Evolutionary conservation across 371 early-diverging fungal genomes (phyloP), one percentile per base, ranked within the genome.

Genomic region (Zopfochytrium polystomum): DNA sequence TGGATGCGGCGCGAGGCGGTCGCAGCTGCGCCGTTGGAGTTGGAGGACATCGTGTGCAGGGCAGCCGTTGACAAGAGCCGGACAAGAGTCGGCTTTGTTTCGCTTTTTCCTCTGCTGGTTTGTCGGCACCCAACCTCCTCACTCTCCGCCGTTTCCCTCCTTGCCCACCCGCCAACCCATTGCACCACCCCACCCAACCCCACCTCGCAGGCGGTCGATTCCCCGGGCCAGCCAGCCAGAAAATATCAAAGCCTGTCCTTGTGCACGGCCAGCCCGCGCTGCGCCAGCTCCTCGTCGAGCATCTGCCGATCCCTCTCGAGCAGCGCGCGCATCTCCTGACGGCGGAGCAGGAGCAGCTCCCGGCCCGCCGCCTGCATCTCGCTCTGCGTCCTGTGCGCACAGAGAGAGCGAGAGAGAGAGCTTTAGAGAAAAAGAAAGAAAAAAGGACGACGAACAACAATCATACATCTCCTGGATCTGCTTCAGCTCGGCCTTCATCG

Each of bases 401-500:
- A 9, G 13, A 48, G 25, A 13, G 9, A 52, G 30, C 6, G 7
- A 30, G 32, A 6, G 7, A 6, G 33, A 5, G 30, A 52, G 27
- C 7, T 15, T 32, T 7, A 18, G 52, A 32, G 30, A 7, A 48
- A 48, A 48, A 48, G 11, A 48, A 48, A 48, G 11, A 48, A 48
- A 48, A 9, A 48, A 48, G 25, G 11, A 48, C 9, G 11, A 13
- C 11, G 11, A 48, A 22, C 25, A 48, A 48, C 15, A 52, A 13
- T 9, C 29, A 15, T 22, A 49, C 57, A 35, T 50, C 27, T 62
- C 63, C 33, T 62, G 48, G 27, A 62, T 63, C 38, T 53, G 47
- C 25, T 57, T 57, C 44, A 63, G 20, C 26, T 63, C 58, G 34
- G 26, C 43, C 50, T 63, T 63, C 50, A 56, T 56, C 6, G 58